Evolutionary conservation across 352 stramenopile genomes (phyloP), one percentile per base, ranked within the genome.

Genomic region (Phytopythium mirpurense): DNA sequence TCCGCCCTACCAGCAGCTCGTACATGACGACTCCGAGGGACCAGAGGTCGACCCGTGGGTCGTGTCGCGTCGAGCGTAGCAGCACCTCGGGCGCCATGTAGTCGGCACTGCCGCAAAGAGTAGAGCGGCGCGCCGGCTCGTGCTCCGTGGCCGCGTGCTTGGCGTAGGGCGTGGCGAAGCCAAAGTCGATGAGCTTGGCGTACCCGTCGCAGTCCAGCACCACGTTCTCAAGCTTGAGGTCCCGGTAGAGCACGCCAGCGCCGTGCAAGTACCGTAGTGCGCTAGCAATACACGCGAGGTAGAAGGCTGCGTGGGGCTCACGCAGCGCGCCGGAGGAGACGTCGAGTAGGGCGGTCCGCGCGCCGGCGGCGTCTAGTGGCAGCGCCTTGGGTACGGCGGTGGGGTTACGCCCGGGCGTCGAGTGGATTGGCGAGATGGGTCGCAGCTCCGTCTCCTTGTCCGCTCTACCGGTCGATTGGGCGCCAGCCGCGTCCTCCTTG

Each of bases 161-260:
- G 0, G 76, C 77, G 35, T 85, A 76, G 5, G 50, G 64, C 64
- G 93, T 90, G 37, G 81, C 72, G 24, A 93, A 89, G 9, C 79
- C 79, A 68, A 92, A 93, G 52, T 93, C 83, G 19, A 92, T 41
- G 26, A 93, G 53, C 42, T 93, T 90, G 23, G 76, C 68, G 72
- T 98, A 98, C 18, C 96, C 95, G 29, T 72, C 68, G 8, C 65
- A 55, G 65, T 98, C 83, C 27, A 96, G 62, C 35, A 95, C 78
- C 14, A 96, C 59, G 59, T 96, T 96, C 62, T 96, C 88, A 11
- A 91, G 74, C 62, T 97, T 97, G n/a, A 97, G 63, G 59, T 96
- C 88, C 12, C 87, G 83, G 49, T 96, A 96, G 26, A 95, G 68
- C 59, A 90, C 66, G 23, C 65, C 72, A 34, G 83, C 59, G 10